These are phyloP conservation scores for Trichoderma koningii DNA, from an alignment of 2,329 filamentous ascomycete species.

Conservation along the genomic window DNA sequence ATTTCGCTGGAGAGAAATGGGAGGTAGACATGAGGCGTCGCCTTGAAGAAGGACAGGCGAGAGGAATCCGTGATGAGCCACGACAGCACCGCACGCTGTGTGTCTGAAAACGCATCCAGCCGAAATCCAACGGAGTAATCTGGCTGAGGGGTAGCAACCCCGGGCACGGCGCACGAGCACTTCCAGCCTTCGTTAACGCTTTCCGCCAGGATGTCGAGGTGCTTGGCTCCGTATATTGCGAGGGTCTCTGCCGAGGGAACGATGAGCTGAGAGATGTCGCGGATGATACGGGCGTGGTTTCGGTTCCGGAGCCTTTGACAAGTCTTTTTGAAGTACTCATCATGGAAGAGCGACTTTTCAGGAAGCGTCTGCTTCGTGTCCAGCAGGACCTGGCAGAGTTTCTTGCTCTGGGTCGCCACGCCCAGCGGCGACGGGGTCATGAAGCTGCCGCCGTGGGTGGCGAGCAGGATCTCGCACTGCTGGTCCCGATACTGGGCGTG, in stretches of 20 bases:
- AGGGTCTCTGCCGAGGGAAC: conserved; percentile 45
- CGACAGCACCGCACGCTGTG: conserved; percentile 44
- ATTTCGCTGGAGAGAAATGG: conserved; percentile 53
- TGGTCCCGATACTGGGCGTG: no score
- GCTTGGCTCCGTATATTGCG: conserved; percentile 33
- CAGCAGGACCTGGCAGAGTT: conserved; percentile 34
- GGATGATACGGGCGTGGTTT: conserved; percentile 42
- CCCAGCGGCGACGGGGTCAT: no score
- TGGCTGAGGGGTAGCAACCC: conserved; percentile 43
- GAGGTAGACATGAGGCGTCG: conserved; percentile 51
- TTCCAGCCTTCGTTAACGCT: conserved; percentile 48
- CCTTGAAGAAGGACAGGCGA: conserved; percentile 47
- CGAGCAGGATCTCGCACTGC: neutral
- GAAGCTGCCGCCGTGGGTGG: neutral
- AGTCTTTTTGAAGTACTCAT: conserved; percentile 42
- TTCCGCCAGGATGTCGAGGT: conserved; percentile 42
- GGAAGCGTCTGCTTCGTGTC: conserved; percentile 38
- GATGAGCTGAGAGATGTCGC: conserved; percentile 42
- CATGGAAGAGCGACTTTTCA: conserved; percentile 41
- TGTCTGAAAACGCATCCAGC: conserved; percentile 41
- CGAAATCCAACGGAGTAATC: conserved; percentile 49
- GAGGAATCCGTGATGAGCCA: conserved; percentile 42
- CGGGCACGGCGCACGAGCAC: conserved; percentile 42
- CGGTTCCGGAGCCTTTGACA: conserved; percentile 38
- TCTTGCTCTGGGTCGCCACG: no score